Evolutionary conservation across 768 basidiomycete genomes (phyloP), one percentile per base, ranked within the genome.

Genomic region (Trametes cingulata): DNA sequence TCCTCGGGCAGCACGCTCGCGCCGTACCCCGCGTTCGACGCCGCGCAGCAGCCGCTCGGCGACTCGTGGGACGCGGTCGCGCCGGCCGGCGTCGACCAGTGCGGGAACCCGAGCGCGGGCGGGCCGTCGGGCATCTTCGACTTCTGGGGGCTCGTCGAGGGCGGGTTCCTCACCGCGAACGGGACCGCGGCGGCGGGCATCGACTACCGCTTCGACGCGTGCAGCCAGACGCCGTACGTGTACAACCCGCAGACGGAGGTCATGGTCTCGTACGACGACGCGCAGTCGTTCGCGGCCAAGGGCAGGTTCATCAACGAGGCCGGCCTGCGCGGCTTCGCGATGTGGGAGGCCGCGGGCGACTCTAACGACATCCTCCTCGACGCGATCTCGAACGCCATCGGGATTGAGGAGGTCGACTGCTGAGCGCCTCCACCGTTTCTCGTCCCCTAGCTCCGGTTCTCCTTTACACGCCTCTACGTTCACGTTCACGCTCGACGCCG

Each of bases 101-200:
- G 76, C 58, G 75, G 75, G 7, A 70, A 78, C 65, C 70, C 72
- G 24, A 71, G 63, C 22, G 33, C 71, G 29, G 74, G 78, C 50
- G 68, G 68, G 24, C 57, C 56, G 33, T 78, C 80, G 25, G 89
- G 88, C 12, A 72, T 83, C 55, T 90, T 78, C 67, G 77, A 82
- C 56, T 89, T 84, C 71, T 83, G 84, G 78, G 86, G 82, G 2
- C 70, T 91, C 65, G 75, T 88, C 42, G 69, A 80, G 6, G 71
- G 69, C 14, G 86, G 86, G 3, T 86, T 83, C 73, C 72, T 91
- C 51, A 77, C 77, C 41, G 39, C 69, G 12, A 68, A 78, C 59
- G 79, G 86, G 13, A 71, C 71, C 22, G 71, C 79, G 17, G 80
- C 81, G 14, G 58, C 68, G 1, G 83, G 82, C 2, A 83, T 88